Evolutionary conservation across 176 grass and related monocot species (phyloP).

Genomic region (Pharus latifolius): DNA sequence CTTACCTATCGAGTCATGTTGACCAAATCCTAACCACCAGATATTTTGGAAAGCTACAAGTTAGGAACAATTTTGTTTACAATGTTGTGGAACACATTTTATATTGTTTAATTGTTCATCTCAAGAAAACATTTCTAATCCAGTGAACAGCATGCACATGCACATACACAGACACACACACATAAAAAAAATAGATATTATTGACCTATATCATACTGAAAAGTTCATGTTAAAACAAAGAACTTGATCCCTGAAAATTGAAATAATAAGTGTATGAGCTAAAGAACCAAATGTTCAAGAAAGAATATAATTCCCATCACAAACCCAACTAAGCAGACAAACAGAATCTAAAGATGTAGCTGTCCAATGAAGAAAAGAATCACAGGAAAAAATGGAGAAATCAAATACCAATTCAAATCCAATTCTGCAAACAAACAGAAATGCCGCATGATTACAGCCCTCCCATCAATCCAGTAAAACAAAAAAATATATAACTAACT

Average conservation of each 20-base stretch:
- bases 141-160: too few species aligned
- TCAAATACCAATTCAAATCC: background rate
- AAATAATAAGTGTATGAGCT: too few species aligned
- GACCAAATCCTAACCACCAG: slow-evolving; percentile 27
- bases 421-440: background rate
- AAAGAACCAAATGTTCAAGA: background rate
- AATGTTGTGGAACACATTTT: too few species aligned
- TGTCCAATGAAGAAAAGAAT: background rate
- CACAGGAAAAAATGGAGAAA: background rate
- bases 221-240: background rate
- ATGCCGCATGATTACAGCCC: too few species aligned
- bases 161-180: too few species aligned
- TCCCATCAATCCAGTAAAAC: too few species aligned
- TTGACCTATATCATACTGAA: background rate
- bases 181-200: too few species aligned
- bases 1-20: slow-evolving; percentile 7
- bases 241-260: background rate
- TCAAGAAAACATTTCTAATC: background rate
- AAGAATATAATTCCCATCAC: background rate
- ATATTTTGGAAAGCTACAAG: slow-evolving; percentile 14
- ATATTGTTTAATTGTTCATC: background rate
- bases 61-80: background rate
- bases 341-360: background rate
- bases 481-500: too few species aligned
- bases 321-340: background rate